Conservation (phyloP, 768 basidiomycete genomes). For the Hirschioporus abietinus region DNA sequence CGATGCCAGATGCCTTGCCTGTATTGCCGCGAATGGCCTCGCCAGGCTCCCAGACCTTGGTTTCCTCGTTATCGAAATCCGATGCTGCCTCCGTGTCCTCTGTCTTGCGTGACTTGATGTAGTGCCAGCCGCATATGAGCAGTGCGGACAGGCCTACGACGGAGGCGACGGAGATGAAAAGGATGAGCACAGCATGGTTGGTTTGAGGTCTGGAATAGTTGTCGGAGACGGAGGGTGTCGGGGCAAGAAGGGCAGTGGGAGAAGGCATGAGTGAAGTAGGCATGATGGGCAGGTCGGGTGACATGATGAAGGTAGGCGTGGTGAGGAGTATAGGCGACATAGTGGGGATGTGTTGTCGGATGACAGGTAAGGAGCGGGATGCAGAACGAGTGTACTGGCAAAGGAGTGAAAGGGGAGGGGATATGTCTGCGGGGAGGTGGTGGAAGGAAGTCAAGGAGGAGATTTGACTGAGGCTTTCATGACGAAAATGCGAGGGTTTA, state of each 20-base stretch:
- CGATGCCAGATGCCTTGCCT: background rate
- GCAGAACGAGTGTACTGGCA: background rate
- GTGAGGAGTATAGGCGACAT: background rate
- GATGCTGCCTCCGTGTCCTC: background rate
- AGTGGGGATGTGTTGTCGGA: background rate
- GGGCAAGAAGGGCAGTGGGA: background rate
- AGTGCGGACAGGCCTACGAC: background rate
- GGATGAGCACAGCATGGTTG: background rate
- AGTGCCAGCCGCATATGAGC: background rate
- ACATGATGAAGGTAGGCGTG: background rate
- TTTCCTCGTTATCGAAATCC: background rate
- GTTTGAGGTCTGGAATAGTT: background rate
- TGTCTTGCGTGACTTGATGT: background rate
- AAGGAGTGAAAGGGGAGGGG: background rate
- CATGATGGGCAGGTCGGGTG: background rate
- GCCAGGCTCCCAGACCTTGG: background rate
- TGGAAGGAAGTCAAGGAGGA: constrained; percentile 1
- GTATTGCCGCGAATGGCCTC: background rate
- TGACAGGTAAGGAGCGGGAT: background rate
- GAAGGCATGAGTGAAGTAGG: background rate
- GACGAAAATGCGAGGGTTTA: background rate
- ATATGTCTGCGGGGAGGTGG: background rate
- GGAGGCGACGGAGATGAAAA: background rate
- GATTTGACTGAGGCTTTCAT: background rate
- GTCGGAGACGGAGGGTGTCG: background rate